Base-by-base conservation (phyloP, 2,329 filamentous ascomycete genomes). In the Aspergillus eucalypticola region DNA sequence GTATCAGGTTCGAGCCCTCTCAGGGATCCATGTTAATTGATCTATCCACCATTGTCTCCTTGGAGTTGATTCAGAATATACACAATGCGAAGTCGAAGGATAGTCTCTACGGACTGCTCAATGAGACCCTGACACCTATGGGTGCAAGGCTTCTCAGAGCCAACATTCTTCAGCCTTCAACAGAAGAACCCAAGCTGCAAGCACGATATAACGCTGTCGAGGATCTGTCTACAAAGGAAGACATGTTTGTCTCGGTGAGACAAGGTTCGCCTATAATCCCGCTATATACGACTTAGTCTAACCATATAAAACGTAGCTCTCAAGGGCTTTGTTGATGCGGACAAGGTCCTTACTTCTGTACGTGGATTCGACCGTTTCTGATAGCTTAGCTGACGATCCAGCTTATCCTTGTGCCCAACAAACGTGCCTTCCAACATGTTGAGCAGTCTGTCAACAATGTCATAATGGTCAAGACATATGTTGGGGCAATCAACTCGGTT, bases 21-120 rank as follows among this genome's bases (percentile, higher is more conserved):
- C 91, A 96, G 71, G 90, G 94, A 23, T 91, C 92, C 0, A 96
- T 98, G 93, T 91, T 96, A 85, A 96, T 98, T 67, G 94, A 97
- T 69, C 83, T 95, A 2, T 89, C 91, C 0, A 96, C 93, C 0
- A 91, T 97, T 27, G 84, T 88, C 39, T 92, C 92, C 0, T 81
- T 99, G 3, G 95, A 99, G 73, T 83, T 99, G 5, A 90, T 98
- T 25, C 92, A 96, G 69, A 99, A 97, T 66, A 72, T 93, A 0
- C 88, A 90, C 11, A 88, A 89, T 66, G 71, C 87, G 0, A 92
- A 90, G 66, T 96, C 92, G 0, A 91, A 88, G 64, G 86, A 94
- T 41, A 94, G 89, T 64, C 79, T 99, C 0, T 94, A 93, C 64
- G 93, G 93, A 0, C 75, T 98, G 0, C 78, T 99, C 49, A 96